Conservation (phyloP, 2,329 filamentous ascomycete species). For the Neoascochyta sp. region DNA sequence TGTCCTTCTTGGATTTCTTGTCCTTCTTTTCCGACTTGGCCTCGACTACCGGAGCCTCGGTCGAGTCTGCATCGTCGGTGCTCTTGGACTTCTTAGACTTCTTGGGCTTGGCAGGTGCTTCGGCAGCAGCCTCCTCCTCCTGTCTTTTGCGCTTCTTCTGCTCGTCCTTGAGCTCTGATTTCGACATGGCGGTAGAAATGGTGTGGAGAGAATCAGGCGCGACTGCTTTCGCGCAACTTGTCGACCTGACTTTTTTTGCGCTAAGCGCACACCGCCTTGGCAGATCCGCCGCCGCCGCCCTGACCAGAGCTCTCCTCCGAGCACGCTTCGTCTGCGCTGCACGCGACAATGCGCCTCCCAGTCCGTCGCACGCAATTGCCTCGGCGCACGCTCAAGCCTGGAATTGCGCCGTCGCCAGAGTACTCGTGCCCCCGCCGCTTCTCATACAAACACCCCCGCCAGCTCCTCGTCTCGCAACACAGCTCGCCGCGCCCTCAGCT, state of each 20-base stretch:
- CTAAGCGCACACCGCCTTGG: constrained; percentile 15
- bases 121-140: constrained; percentile 17
- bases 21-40: constrained; percentile 24
- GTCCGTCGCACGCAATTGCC: constrained; percentile 27
- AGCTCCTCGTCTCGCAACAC: constrained; percentile 45
- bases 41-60: constrained; percentile 14
- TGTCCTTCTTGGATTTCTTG: constrained; percentile 16
- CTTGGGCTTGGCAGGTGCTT: constrained; percentile 14
- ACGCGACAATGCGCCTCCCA: constrained; percentile 29
- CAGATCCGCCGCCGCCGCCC: no score
- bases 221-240: constrained; percentile 7
- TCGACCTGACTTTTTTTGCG: constrained; percentile 23
- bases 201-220: constrained; percentile 7
- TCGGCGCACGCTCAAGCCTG: constrained; percentile 19
- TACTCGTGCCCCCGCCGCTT: constrained; percentile 49
- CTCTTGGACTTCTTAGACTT: constrained; percentile 34
- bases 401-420: constrained; percentile 13
- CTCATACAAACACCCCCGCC: constrained; percentile 54
- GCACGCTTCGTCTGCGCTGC: constrained; percentile 7
- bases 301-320: no score
- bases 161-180: constrained; percentile 23
- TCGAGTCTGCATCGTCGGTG: constrained; percentile 9
- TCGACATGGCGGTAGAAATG: constrained; percentile 16
- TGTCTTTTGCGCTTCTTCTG: constrained; percentile 36
- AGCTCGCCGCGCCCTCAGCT: constrained; percentile 57